Evolutionary conservation across 2,329 filamentous ascomycete species (phyloP).

Genomic region (Penicillium polonicum): DNA sequence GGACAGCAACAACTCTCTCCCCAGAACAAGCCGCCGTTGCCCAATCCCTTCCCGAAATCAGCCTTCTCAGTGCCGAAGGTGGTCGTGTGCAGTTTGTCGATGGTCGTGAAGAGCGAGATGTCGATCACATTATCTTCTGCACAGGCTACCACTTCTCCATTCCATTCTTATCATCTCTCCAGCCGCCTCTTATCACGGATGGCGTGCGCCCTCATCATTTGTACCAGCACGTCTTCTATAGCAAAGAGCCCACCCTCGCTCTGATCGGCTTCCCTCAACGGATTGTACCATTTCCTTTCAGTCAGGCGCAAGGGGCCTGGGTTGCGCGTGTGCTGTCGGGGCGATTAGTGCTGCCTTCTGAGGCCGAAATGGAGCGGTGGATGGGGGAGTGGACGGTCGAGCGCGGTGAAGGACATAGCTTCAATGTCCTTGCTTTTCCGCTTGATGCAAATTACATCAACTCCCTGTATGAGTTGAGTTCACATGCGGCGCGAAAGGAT

Average conservation of each 20-base stretch:
- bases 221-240: slow-evolving; percentile 10
- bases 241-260: slow-evolving; percentile 10
- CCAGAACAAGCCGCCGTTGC: not conserved
- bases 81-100: not conserved
- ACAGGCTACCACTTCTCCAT: slow-evolving; percentile 12
- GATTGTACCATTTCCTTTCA: slow-evolving; percentile 12
- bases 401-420: slow-evolving; percentile 7
- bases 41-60: slow-evolving; percentile 5
- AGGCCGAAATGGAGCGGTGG: slow-evolving; percentile 9
- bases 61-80: not conserved
- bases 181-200: slow-evolving; percentile 8
- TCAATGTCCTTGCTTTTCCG: slow-evolving; percentile 13
- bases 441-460: slow-evolving; percentile 17
- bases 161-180: slow-evolving; percentile 9
- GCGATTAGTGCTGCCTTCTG: slow-evolving; percentile 1
- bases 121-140: slow-evolving; percentile 12
- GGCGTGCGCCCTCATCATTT: slow-evolving; percentile 10
- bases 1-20: slow-evolving; percentile 3
- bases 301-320: slow-evolving; percentile 14
- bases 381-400: not conserved
- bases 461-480: slow-evolving; percentile 3
- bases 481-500: not conserved
- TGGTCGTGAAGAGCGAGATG: slow-evolving; percentile 3
- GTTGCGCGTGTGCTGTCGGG: slow-evolving; percentile 12
- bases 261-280: slow-evolving; percentile 11